Evolutionary conservation across 306 rosid genomes (phyloP).

Genomic region (Comarum palustre): DNA sequence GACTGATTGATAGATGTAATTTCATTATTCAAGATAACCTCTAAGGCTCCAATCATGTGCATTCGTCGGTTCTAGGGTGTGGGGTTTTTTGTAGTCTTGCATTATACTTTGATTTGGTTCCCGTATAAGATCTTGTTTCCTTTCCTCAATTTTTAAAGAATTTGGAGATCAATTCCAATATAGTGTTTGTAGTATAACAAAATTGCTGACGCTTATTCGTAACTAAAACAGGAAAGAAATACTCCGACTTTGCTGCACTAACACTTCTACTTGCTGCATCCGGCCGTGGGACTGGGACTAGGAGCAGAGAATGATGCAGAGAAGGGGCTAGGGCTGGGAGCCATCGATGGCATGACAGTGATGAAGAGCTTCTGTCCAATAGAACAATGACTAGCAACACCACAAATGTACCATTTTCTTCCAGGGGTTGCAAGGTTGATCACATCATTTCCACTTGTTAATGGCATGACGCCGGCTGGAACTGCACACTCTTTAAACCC

Average conservation of each 20-base stretch:
- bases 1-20: not conserved
- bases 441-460: conserved; percentile 36
- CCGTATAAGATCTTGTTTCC: not conserved
- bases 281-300: not conserved
- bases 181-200: not conserved
- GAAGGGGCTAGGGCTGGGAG: conserved; percentile 1
- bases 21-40: not conserved
- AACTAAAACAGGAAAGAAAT: not conserved
- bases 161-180: not conserved
- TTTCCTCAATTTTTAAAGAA: not conserved
- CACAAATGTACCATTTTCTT: conserved; percentile 51
- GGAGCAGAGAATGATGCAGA: not conserved
- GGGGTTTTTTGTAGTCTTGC: not conserved
- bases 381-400: conserved; percentile 32
- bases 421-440: conserved; percentile 34
- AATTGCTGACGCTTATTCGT: not conserved
- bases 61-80: not conserved
- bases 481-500: conserved; percentile 32
- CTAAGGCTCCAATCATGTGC: not conserved
- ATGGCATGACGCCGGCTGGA: conserved; percentile 2
- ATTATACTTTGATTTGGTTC: not conserved
- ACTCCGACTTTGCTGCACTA: not conserved
- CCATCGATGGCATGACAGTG: conserved; percentile 25
- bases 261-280: not conserved
- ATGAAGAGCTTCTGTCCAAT: conserved; percentile 41